Conservation (phyloP, 306 rosid genomes). For the Pyrus pyrifolia region DNA sequence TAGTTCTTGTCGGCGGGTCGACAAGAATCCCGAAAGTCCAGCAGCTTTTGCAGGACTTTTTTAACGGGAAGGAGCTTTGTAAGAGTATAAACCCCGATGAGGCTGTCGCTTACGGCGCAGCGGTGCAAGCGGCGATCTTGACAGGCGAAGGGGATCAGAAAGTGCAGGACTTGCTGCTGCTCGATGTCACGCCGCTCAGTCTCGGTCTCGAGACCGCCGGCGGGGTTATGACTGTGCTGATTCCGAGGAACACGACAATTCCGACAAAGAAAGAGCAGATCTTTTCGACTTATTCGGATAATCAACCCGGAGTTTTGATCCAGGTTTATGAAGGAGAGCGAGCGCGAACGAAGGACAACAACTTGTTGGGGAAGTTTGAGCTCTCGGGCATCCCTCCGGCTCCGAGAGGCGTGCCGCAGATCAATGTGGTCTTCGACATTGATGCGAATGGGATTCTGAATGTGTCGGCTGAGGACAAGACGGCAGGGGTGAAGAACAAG, state of each 20-base stretch:
- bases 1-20: constrained; percentile 79
- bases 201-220: constrained; percentile 74
- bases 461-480: constrained; percentile 74
- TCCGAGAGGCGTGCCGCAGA: constrained; percentile 73
- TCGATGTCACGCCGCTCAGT: constrained; percentile 74
- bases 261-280: constrained; percentile 80
- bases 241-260: constrained; percentile 75
- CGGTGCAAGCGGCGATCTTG: constrained; percentile 79
- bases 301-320: constrained; percentile 80
- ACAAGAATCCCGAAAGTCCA: constrained; percentile 77
- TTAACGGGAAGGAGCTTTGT: constrained; percentile 81
- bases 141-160: constrained; percentile 67
- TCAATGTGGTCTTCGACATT: constrained; percentile 61
- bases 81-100: constrained; percentile 83
- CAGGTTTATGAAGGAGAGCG: constrained; percentile 82
- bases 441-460: constrained; percentile 76
- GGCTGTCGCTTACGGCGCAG: constrained; percentile 85
- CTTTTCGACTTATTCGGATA: constrained; percentile 70
- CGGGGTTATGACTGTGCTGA: constrained; percentile 73
- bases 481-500: constrained; percentile 85
- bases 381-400: constrained; percentile 80
- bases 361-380: constrained; percentile 70
- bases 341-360: constrained; percentile 65
- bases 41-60: constrained; percentile 62
- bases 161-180: constrained; percentile 62